Evolutionary conservation across 2,329 filamentous ascomycete genomes (phyloP), one percentile per base, ranked within the genome.

Genomic region (Aspergillus ochraceoroseus): DNA sequence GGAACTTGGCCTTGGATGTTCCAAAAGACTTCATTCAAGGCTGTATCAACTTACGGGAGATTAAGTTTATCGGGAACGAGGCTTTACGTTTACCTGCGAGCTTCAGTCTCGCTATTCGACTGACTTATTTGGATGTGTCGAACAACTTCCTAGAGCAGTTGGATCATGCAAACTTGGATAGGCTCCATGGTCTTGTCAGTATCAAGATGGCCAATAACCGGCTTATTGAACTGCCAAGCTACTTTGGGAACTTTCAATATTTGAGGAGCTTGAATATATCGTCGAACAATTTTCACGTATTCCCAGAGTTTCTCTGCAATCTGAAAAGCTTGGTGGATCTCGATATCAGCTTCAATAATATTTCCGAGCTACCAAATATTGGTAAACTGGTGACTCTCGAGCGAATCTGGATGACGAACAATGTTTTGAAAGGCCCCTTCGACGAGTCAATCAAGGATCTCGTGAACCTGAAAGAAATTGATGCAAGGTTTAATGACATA

Each of bases 1-100:
- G 87, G 25, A 98, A 98, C 54, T 70, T 96, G 30, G 92, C 88
- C 0, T 74, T 98, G 18, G 87, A 95, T 55, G 82, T 98, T 9
- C 92, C 92, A 0, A 87, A 88, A 58, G 92, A 98, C 64, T 98
- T 98, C 60, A 89, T 98, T 40, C 87, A 94, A 61, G 85, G 87
- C 18, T 98, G 92, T 67, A 81, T 83, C 53, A 88, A 90, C 57
- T 71, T 98, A 13, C 81, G 90, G 35, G 92, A 98, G 62, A 92
- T 98, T 72, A 95, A 94, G 58, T 98, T 85, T 65, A 88, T 86
- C 53, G 90, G 88, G 59, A 96, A 96, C 56, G 92, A 98, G 63
- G 87, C 89, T 2, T 82, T 85, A 63, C 83, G 83, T 55, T 70
- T 98, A 15, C 92, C 92, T 3, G 76, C 82, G 5, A 95, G 89